Conservation (phyloP, 177 flowering plant genomes). For the Vitis hybrid region DNA sequence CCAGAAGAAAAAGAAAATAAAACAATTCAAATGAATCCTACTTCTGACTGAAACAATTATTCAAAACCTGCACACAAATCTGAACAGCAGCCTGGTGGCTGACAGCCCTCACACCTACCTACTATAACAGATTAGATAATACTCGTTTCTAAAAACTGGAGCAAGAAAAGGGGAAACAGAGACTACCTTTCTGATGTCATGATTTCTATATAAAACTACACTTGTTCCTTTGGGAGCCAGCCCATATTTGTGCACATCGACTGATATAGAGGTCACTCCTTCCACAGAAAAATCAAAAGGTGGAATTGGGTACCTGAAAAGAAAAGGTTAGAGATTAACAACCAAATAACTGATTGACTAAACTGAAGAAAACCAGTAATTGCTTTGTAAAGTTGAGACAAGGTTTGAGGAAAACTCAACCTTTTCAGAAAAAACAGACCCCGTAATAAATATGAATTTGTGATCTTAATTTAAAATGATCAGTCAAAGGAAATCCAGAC, state of each 20-base stretch:
- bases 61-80: too few species aligned
- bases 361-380: not conserved
- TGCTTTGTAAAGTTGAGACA: too few species aligned
- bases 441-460: too few species aligned
- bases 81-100: too few species aligned
- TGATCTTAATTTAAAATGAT: not conserved
- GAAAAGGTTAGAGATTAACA: not conserved
- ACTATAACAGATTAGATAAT: slow-evolving; percentile 5
- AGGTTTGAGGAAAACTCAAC: too few species aligned
- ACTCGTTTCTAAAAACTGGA: not conserved
- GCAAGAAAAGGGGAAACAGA: too few species aligned
- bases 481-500: not conserved
- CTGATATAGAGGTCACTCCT: slow-evolving; percentile 96
- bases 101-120: not conserved
- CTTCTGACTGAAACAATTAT: too few species aligned
- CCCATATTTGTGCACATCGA: slow-evolving; percentile 96
- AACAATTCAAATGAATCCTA: too few species aligned
- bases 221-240: slow-evolving; percentile 98
- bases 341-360: not conserved
- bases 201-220: slow-evolving; percentile 83
- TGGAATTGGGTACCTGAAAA: slow-evolving; percentile 78
- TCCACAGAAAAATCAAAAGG: slow-evolving; percentile 82
- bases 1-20: not conserved
- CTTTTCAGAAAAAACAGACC: slow-evolving; percentile 7
- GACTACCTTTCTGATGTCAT: slow-evolving; percentile 79